A percentile compares a stretch with the other conserved stretches of the same genome.
Evolutionary conservation across 352 stramenopile species (phyloP).

Genomic region (Globisporangium ultimum): DNA sequence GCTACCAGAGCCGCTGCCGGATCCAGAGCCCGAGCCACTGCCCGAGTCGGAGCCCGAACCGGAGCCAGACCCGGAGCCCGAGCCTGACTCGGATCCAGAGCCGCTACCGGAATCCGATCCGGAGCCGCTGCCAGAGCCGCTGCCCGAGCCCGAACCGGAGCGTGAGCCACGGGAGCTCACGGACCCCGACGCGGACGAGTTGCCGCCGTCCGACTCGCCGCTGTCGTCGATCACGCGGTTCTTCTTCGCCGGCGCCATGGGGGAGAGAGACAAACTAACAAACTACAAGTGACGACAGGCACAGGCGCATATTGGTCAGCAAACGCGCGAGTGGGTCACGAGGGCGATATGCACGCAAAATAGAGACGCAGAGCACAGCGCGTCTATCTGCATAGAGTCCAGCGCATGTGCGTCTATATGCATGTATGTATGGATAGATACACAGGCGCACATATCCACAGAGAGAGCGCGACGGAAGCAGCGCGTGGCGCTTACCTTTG

Average conservation of each 20-base stretch:
- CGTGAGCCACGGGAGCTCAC: slow-evolving; percentile 46
- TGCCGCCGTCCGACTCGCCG: slow-evolving; percentile 59
- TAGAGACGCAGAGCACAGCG: no score
- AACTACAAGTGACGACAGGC: no score
- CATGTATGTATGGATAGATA: neutral
- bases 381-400: no score
- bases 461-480: neutral
- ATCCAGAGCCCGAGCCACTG: slow-evolving; percentile 26
- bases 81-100: slow-evolving; percentile 30
- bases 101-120: slow-evolving; percentile 30
- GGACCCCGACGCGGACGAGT: slow-evolving; percentile 52
- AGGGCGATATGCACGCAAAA: no score
- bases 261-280: no score
- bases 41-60: slow-evolving; percentile 28
- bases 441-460: neutral
- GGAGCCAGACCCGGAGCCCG: slow-evolving; percentile 22
- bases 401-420: neutral
- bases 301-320: no score
- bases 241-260: slow-evolving; percentile 45
- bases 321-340: no score
- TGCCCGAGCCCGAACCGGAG: slow-evolving; percentile 23
- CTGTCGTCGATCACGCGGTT: slow-evolving; percentile 62
- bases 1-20: slow-evolving; percentile 24
- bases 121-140: slow-evolving; percentile 20
- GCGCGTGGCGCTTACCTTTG: slow-evolving; percentile 5